A percentile compares a stretch with the other conserved stretches of the same genome.
phyloP scores from a whole-genome alignment of 1,139 yeast species.

The Candida neerlandica region DNA sequence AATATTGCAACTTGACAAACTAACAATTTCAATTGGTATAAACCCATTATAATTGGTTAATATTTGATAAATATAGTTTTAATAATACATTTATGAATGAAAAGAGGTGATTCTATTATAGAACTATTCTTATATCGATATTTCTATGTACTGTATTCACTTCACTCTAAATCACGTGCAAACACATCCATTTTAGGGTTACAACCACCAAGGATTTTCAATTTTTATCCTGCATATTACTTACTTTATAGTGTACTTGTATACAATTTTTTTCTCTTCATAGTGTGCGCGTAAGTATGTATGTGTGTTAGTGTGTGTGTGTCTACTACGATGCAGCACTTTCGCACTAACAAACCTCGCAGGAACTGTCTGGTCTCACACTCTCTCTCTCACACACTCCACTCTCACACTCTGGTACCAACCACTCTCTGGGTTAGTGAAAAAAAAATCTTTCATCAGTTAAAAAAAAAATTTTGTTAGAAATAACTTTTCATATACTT shows the following conservation, averaged over 20 bases:
- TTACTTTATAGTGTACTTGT: not conserved
- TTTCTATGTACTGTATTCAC: too few relatives aligned
- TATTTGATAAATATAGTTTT: too few relatives aligned
- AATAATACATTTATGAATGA: too few relatives aligned
- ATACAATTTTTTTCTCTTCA: too few relatives aligned
- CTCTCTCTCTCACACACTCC: constrained; percentile 3
- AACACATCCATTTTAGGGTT: not conserved
- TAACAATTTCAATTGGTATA: too few relatives aligned
- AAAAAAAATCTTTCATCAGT: constrained; percentile 9
- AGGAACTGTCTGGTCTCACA: not conserved
- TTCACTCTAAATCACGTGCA: not conserved
- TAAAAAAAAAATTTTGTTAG: constrained; percentile 13
- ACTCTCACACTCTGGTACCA: constrained; percentile 6
- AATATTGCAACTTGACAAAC: too few relatives aligned
- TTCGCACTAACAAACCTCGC: constrained; percentile 2
- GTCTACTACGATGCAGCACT: not conserved
- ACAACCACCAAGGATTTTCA: not conserved
- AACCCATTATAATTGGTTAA: too few relatives aligned
- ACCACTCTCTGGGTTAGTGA: constrained; percentile 10
- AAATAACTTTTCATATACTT: constrained; percentile 9
- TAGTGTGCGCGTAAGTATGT: too few relatives aligned
- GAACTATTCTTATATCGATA: too few relatives aligned
- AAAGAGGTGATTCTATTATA: too few relatives aligned
- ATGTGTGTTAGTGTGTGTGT: too few relatives aligned
- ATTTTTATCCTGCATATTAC: constrained; percentile 3